Conservation (phyloP, 2,329 filamentous ascomycete genomes). For the Thielaviopsis punctulata region DNA sequence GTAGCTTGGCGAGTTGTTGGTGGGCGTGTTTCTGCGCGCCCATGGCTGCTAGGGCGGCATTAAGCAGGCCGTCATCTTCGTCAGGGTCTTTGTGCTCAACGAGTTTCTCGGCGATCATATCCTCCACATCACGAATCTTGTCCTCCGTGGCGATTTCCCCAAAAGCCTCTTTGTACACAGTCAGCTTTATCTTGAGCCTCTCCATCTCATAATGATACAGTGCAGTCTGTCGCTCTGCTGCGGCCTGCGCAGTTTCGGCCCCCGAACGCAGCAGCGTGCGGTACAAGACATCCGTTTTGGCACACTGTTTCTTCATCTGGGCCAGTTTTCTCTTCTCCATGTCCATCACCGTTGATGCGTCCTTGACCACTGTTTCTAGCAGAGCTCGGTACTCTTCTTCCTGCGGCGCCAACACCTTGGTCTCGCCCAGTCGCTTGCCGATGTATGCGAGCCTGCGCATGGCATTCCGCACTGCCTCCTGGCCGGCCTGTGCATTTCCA, state of each 20-base stretch:
- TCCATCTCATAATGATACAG: neutral
- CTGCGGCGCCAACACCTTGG: neutral
- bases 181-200: neutral
- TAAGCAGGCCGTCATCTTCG: neutral
- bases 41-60: neutral
- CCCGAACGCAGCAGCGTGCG: no score
- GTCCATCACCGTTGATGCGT: neutral
- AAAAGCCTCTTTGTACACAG: neutral
- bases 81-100: neutral
- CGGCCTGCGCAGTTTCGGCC: neutral
- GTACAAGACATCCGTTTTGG: neutral
- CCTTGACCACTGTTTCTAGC: neutral
- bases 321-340: neutral
- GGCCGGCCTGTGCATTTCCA: neutral
- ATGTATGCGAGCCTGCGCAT: neutral
- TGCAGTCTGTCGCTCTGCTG: neutral
- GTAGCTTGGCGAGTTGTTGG: neutral
- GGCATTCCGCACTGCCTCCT: neutral
- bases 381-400: neutral
- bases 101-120: neutral
- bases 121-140: neutral
- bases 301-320: neutral
- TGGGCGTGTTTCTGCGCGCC: neutral
- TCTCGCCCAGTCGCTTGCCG: neutral
- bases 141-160: neutral